Conservation (phyloP, 2,329 filamentous ascomycete genomes). For the Lasiodiplodia citricola region DNA sequence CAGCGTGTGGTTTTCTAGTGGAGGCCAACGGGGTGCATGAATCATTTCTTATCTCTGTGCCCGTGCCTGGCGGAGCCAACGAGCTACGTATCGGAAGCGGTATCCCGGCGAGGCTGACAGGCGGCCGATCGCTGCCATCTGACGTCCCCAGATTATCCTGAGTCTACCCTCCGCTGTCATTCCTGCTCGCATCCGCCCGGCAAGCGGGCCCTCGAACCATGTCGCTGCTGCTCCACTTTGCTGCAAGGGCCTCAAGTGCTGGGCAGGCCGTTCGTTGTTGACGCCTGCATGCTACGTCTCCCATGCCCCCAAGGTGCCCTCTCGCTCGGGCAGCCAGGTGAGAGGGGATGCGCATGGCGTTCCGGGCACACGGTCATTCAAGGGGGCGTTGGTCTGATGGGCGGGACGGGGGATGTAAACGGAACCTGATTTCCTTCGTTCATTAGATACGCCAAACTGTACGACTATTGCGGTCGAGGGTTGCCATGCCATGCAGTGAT, state of each 20-base stretch:
- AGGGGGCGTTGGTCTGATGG: neutral
- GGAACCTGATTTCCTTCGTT: neutral
- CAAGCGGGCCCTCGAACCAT: slow-evolving; percentile 13
- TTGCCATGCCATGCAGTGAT: neutral
- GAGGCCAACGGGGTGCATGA: too few species aligned
- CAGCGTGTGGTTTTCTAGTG: too few species aligned
- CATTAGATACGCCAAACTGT: slow-evolving; percentile 3
- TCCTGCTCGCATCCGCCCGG: slow-evolving; percentile 19
- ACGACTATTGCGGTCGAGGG: neutral
- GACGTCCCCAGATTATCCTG: slow-evolving; percentile 21
- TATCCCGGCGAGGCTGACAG: slow-evolving; percentile 14
- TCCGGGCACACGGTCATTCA: neutral
- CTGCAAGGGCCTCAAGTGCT: slow-evolving; percentile 17
- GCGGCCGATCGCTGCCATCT: slow-evolving; percentile 5
- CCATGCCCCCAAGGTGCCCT: neutral
- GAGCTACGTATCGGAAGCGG: slow-evolving; percentile 23
- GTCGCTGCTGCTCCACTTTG: slow-evolving; percentile 17
- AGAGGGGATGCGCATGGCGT: neutral
- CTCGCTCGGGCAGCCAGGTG: slow-evolving; percentile 1
- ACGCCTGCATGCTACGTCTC: slow-evolving; percentile 16
- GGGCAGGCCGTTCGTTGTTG: neutral
- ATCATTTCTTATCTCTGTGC: slow-evolving; percentile 6
- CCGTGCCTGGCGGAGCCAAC: slow-evolving; percentile 3
- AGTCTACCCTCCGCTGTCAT: neutral
- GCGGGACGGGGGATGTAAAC: neutral